These are phyloP conservation scores for Paramecium sonneborni DNA, from an alignment of 73 alveolate species.

Conservation along the genomic window DNA sequence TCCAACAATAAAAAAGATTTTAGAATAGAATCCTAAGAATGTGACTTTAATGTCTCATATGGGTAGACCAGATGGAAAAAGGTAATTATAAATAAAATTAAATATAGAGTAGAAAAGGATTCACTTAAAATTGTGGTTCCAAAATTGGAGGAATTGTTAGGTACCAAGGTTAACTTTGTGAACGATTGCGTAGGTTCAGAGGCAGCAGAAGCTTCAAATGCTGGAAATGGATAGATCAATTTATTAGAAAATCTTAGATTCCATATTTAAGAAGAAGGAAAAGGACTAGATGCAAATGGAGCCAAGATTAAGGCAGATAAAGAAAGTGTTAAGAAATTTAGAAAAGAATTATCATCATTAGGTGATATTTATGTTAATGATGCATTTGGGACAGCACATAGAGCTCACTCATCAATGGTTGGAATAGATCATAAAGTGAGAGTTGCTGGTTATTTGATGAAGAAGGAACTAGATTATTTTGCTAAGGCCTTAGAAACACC, in stretches of 20 bases:
- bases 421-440: conserved; percentile 83
- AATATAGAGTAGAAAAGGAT: conserved; percentile 75
- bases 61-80: conserved; percentile 93
- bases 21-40: conserved; percentile 88
- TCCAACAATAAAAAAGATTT: conserved; percentile 86
- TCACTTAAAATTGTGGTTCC: conserved; percentile 91
- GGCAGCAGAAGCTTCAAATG: conserved; percentile 78
- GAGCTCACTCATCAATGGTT: conserved; percentile 97
- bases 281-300: conserved; percentile 82
- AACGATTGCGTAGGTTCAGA: conserved; percentile 91
- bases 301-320: conserved; percentile 79
- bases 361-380: conserved; percentile 79
- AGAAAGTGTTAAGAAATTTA: conserved; percentile 78
- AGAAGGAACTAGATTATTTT: conserved; percentile 95
- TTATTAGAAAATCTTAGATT: conserved; percentile 93
- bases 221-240: conserved; percentile 84
- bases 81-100: not conserved
- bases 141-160: conserved; percentile 81
- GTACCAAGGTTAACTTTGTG: conserved; percentile 74
- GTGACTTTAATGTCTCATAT: conserved; percentile 89
- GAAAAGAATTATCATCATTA: conserved; percentile 77
- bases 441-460: conserved; percentile 96
- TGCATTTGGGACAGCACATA: conserved; percentile 96
- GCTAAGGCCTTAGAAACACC: conserved; percentile 91
- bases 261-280: conserved; percentile 95